Base-by-base conservation (phyloP, 2,329 filamentous ascomycete genomes). In the Fusarium pininemorale region DNA sequence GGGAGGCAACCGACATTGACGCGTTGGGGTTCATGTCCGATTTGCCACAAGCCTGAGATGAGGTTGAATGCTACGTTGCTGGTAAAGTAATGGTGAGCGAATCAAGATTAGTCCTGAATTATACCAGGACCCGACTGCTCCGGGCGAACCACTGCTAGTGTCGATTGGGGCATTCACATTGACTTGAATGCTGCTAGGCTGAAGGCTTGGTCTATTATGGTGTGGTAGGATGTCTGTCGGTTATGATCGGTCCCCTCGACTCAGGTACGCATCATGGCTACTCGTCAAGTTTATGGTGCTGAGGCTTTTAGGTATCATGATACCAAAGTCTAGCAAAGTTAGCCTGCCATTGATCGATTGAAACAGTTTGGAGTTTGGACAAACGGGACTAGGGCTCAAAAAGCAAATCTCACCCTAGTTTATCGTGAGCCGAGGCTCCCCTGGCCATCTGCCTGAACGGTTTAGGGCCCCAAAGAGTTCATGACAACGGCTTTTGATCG, bases 61-160 rank as follows among this genome's bases (percentile, higher is more conserved):
- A 75, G 60, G 60, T 75, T 69, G 62, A 44, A 75, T 75, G 70
- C 70, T 75, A 75, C 73, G 73, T 75, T 75, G 66, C 73, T 74
- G 73, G 66, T 62, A 68, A 72, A 41, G 59, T 56, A 54, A 54
- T 47, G 63, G 42, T 69, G 53, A 38, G 57, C 73, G 67, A 74
- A 74, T 69, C 73, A 74, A 60, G 53, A 70, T 54, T 56, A 12
- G 66, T 22, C 38, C 42, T 60, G 35, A 48, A 50, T 42, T 62
- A 50, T 50, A 44, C 42, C 62, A 63, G 57, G 24, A 45, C 56
- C 72, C 65, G 66, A 73, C 64, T 75, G 38, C 63, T 70, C 73
- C 72, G 64, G 47, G 50, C 51, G 51, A 74, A 71, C 61, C 63
- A 64, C 35, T 55, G 41, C 60, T 70, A 67, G 48, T 56, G 61